Conservation (phyloP, 2,329 filamentous ascomycete species). For the Xylogone sp. region DNA sequence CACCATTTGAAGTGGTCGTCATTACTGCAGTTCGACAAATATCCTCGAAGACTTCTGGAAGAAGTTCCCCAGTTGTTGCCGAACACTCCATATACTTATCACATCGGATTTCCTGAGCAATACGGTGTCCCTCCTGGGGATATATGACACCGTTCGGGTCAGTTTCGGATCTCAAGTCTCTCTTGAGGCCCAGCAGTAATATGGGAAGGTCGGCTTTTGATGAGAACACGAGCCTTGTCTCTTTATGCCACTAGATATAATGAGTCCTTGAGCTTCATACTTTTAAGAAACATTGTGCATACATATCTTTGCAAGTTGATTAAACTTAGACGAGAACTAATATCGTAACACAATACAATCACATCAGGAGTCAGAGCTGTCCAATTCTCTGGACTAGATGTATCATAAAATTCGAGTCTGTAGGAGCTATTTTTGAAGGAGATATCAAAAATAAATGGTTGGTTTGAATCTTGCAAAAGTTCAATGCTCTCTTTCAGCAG, state of each 20-base stretch:
- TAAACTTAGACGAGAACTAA: conserved; percentile 53
- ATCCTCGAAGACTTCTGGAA: conserved; percentile 56
- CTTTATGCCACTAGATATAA: conserved; percentile 50
- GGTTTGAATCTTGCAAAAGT: conserved; percentile 54
- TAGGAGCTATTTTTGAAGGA: conserved; percentile 41
- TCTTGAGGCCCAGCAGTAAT: conserved; percentile 56
- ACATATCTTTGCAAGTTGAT: conserved; percentile 56
- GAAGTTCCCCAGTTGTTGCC: conserved; percentile 54
- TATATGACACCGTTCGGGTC: conserved; percentile 59
- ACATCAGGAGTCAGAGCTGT: conserved; percentile 53
- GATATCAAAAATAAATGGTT: conserved; percentile 57
- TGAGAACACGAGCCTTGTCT: conserved; percentile 45
- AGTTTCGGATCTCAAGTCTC: conserved; percentile 51
- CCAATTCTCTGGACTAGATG: conserved; percentile 56
- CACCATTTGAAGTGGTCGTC: conserved; percentile 37
- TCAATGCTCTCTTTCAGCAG: conserved; percentile 39
- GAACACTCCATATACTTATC: conserved; percentile 65
- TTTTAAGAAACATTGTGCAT: conserved; percentile 17
- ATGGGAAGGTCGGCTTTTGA: conserved; percentile 44
- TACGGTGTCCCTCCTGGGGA: conserved; percentile 55
- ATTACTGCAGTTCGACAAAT: conserved; percentile 53
- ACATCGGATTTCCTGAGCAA: conserved; percentile 54
- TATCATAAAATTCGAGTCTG: conserved; percentile 58
- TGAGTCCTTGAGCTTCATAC: neutral
- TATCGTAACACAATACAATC: conserved; percentile 58